phyloP scores from a whole-genome alignment of 495 filamentous ascomycete species.

The Chaetomium fimeti region DNA sequence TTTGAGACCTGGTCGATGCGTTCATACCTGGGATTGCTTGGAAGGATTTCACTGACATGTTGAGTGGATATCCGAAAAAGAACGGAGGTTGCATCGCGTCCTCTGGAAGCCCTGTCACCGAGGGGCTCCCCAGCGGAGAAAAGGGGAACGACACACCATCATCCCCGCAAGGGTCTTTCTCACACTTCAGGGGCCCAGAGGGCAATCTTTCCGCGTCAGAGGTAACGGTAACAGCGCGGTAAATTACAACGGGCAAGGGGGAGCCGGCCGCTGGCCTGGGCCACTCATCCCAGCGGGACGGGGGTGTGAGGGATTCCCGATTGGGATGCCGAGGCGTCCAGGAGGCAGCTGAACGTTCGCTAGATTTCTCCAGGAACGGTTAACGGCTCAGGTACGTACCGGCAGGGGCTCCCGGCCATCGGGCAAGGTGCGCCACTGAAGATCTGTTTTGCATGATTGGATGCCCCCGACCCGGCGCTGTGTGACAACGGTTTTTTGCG shows the following conservation, averaged over 20 bases:
- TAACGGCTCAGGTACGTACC: conserved; percentile 21
- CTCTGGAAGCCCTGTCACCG: background rate
- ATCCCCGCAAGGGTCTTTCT: background rate
- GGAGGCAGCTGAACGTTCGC: conserved; percentile 40
- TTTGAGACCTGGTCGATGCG: background rate
- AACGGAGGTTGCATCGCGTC: conserved; percentile 8
- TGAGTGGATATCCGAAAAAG: conserved; percentile 18
- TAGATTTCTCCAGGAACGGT: conserved; percentile 36
- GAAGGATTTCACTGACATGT: conserved; percentile 18
- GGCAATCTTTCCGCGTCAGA: background rate
- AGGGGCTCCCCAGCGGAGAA: background rate
- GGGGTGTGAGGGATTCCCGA: conserved; percentile 19
- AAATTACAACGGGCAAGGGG: conserved; percentile 9
- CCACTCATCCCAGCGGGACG: background rate
- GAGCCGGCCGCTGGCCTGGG: too few species aligned
- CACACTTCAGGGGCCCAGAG: conserved; percentile 2
- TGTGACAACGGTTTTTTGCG: conserved; percentile 44
- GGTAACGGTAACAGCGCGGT: conserved; percentile 12
- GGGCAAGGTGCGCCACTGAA: conserved; percentile 32
- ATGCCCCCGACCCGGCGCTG: conserved; percentile 37
- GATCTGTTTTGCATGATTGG: conserved; percentile 32
- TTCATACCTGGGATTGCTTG: background rate
- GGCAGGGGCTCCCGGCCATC: conserved; percentile 9
- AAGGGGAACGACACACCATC: background rate
- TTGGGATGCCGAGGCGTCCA: conserved; percentile 32